phyloP scores from a whole-genome alignment of 2,329 filamentous ascomycete species.

The Cyphellophora attinorum region DNA sequence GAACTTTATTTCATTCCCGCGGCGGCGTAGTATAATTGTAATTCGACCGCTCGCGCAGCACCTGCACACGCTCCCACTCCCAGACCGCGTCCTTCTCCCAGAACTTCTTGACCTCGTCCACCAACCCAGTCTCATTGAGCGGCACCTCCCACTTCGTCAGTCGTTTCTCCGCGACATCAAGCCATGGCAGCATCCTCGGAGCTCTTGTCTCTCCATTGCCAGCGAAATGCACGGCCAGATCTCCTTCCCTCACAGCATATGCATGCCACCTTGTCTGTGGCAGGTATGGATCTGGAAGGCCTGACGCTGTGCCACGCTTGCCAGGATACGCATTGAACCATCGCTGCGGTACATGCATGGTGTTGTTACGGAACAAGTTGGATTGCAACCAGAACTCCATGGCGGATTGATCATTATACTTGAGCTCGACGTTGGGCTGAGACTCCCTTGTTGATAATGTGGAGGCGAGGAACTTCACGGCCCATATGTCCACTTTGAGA shows the following conservation, averaged over 20 bases:
- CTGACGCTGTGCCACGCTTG: conserved; percentile 4
- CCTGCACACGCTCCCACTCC: conserved; percentile 7
- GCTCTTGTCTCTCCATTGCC: conserved; percentile 20
- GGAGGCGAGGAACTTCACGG: conserved; percentile 22
- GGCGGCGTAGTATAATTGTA: too few relatives aligned
- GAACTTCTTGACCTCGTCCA: conserved; percentile 15
- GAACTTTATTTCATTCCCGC: too few relatives aligned
- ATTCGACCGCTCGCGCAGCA: conserved; percentile 3
- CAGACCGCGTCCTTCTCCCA: conserved; percentile 22
- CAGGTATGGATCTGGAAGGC: conserved; percentile 5
- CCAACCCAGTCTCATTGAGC: conserved; percentile 19
- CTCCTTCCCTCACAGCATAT: conserved; percentile 15
- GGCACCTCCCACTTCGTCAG: conserved; percentile 17
- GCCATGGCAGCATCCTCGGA: conserved; percentile 21
- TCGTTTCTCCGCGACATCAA: conserved; percentile 19
- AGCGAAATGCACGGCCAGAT: conserved; percentile 25
- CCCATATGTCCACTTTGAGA: conserved; percentile 26
- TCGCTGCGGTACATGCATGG: conserved; percentile 11
- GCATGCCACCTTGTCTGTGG: conserved; percentile 5
- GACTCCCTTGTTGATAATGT: conserved; percentile 20
- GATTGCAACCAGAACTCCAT: conserved; percentile 8
- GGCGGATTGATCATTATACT: conserved; percentile 17
- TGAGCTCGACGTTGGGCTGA: conserved; percentile 18
- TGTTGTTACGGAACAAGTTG: conserved; percentile 8
- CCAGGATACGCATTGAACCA: conserved; percentile 16